A percentile compares a stretch with the other conserved stretches of the same genome.
Conservation (phyloP, 495 filamentous ascomycete species). For the Penicillium cinerascens region DNA sequence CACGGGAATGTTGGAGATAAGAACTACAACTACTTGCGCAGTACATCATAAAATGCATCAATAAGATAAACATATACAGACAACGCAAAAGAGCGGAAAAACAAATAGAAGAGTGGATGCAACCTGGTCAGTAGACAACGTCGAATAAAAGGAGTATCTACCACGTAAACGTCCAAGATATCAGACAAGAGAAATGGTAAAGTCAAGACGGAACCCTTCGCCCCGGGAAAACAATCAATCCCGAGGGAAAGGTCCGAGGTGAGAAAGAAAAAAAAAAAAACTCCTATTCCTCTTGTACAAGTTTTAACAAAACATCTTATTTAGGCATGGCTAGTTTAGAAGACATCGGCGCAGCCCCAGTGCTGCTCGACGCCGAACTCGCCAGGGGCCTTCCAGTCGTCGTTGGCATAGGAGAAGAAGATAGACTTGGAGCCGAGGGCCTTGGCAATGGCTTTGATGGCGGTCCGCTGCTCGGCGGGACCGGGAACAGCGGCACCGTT, state of each 20-base stretch:
- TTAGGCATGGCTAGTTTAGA: conserved; percentile 32
- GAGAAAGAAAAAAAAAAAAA: conserved; percentile 23
- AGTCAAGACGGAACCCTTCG: neutral
- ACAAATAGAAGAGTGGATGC: conserved; percentile 31
- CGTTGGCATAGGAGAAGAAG: conserved; percentile 78
- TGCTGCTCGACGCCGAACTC: conserved; percentile 69
- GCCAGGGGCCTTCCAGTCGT: conserved; percentile 76
- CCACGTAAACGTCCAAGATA: conserved; percentile 32
- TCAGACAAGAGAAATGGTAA: conserved; percentile 27
- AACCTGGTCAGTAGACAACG: conserved; percentile 34
- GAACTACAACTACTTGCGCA: neutral
- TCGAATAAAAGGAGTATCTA: conserved; percentile 41
- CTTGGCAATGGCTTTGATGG: conserved; percentile 61
- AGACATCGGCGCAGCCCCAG: conserved; percentile 65
- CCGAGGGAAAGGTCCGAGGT: neutral
- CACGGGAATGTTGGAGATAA: neutral
- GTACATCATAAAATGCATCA: conserved; percentile 17
- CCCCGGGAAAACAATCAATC: no score
- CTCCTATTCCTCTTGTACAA: conserved; percentile 35
- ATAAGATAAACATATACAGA: conserved; percentile 32
- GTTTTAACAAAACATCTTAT: conserved; percentile 20
- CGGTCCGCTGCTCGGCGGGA: conserved; percentile 60
- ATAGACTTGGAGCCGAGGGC: conserved; percentile 56
- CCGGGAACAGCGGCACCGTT: conserved; percentile 73
- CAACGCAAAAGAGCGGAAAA: conserved; percentile 13